Conservation (phyloP, 73 alveolate species). For the Diophrys sp. region DNA sequence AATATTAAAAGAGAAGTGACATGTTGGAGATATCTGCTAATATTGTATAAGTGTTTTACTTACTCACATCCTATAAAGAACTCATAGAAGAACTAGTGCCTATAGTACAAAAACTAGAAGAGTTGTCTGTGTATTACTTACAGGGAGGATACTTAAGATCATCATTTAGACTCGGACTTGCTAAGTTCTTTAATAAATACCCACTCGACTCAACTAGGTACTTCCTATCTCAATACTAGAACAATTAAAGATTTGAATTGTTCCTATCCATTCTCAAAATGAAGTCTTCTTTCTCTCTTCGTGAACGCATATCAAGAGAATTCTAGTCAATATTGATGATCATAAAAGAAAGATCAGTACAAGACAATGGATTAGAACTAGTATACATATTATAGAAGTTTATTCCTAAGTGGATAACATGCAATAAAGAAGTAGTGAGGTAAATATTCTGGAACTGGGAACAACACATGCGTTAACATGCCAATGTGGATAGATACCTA, state of each 20-base stretch:
- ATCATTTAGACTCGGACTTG: slow-evolving; percentile 33
- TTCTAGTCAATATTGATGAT: neutral
- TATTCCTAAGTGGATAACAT: slow-evolving; percentile 7
- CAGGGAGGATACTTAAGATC: slow-evolving; percentile 24
- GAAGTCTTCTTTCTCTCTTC: slow-evolving; percentile 21
- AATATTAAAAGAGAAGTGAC: neutral
- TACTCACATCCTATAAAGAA: slow-evolving; percentile 27
- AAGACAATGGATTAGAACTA: neutral
- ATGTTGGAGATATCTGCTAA: slow-evolving; percentile 29
- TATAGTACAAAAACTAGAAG: slow-evolving; percentile 3
- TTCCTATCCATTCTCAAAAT: neutral
- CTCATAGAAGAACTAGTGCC: slow-evolving; percentile 17
- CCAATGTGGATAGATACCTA: neutral
- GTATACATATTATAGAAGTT: neutral
- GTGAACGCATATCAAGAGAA: slow-evolving; percentile 51
- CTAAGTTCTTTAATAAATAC: slow-evolving; percentile 35
- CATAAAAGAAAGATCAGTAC: neutral
- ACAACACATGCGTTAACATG: neutral
- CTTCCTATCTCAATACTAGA: neutral
- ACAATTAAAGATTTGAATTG: neutral
- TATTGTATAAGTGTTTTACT: slow-evolving; percentile 21
- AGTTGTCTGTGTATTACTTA: neutral
- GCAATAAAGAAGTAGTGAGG: neutral
- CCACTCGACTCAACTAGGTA: slow-evolving; percentile 25
- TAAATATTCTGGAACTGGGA: neutral